Base-by-base conservation (phyloP, 805 yeast genomes). In the Ascoidea tarda region DNA sequence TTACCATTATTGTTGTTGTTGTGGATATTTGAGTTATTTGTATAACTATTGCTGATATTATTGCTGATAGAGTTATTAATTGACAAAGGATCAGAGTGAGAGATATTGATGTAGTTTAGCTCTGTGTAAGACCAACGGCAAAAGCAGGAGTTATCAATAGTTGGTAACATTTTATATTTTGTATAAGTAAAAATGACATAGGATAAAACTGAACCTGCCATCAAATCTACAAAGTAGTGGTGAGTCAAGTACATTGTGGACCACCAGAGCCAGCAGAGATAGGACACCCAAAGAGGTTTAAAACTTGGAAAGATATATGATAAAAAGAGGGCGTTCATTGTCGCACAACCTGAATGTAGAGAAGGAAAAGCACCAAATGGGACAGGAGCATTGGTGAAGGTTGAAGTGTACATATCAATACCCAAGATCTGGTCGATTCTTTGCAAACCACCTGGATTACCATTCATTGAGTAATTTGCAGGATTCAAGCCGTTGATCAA, bases 201-300 rank as follows among this genome's bases (percentile, higher is more conserved):
- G 14, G 14, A 10, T 38, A 38, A 38, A 10, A 38, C 8, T 2
- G 14, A 8, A 4, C 44, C 44, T 38, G 44, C 44, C 8, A 38
- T 38, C 14, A 38, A 38, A 38, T 38, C 99, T 55, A 91, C 80
- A 63, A 93, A 93, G 66, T 91, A 91, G 69, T 91, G 99, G 68
- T 91, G 99, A 0, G 97, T 91, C 62, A 91, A 75, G 67, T 91
- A 91, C 99, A 91, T 91, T 14, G 98, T 93, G 50, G 93, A 78
- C 95, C 96, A 93, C 98, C 98, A 91, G 59, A 93, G 75, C 95
- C 96, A 88, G 57, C 80, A 69, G n/a, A 88, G 93, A 65, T 91
- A 93, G 16, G 73, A 67, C 64, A 82, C 74, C 74, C 88, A 86
- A 5, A 86, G 55, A 6, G 84, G 80, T 1, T 79, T 72, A 49